These are phyloP conservation scores for Davidsoniella neocaledoniae DNA, from an alignment of 2,329 filamentous ascomycete species.

Conservation along the genomic window DNA sequence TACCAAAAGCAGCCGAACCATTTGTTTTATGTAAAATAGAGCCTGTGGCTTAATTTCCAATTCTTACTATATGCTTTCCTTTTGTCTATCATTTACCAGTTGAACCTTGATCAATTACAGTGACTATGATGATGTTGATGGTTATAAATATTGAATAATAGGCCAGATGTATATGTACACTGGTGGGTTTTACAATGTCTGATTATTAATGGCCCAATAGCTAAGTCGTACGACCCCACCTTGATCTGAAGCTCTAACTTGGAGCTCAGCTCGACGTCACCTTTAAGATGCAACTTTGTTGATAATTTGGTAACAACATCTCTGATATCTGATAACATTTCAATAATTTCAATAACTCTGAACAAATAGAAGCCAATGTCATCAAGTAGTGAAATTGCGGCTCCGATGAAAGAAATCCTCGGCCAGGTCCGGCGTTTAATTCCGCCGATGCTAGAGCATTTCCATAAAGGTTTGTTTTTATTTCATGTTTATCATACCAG, in stretches of 20 bases:
- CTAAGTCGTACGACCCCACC: too few species aligned
- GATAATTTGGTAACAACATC: too few species aligned
- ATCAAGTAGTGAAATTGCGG: conserved; percentile 35
- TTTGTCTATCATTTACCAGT: background rate
- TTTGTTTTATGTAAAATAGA: conserved; percentile 4
- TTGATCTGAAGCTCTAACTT: too few species aligned
- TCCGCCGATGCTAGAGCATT: conserved; percentile 84
- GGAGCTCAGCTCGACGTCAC: too few species aligned
- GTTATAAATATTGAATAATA: too few species aligned
- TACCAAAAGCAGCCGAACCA: background rate
- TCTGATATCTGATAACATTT: too few species aligned
- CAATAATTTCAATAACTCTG: too few species aligned
- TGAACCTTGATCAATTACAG: background rate
- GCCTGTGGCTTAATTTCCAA: background rate
- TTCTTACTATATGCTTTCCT: background rate
- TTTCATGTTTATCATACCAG: background rate
- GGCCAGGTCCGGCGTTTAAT: conserved; percentile 75
- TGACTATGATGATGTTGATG: background rate
- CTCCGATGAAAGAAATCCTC: conserved; percentile 58
- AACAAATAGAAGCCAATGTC: too few species aligned
- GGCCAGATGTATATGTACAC: background rate
- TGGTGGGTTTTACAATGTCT: too few species aligned
- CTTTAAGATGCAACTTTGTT: too few species aligned
- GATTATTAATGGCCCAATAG: too few species aligned
- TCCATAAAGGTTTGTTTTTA: conserved; percentile 65